Percentiles rank a stretch among this genome's conserved stretches.
Evolutionary conservation across 139 green algal genomes (phyloP).

Genomic region (Eudorina sp.): DNA sequence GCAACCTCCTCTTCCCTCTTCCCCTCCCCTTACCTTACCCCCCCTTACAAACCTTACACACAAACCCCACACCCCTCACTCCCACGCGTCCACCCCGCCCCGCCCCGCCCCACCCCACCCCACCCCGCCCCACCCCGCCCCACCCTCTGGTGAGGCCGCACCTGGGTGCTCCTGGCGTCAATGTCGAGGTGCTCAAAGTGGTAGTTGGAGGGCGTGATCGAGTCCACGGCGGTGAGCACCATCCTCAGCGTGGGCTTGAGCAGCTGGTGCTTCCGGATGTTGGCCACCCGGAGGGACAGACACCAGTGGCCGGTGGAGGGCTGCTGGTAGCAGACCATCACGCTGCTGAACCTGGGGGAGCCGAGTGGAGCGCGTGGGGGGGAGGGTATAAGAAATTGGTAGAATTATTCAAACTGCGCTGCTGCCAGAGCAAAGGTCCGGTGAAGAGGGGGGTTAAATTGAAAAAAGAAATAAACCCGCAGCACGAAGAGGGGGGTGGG

Average conservation of each 20-base stretch:
- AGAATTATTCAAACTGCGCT: too few species aligned
- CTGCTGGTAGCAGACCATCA: conserved; percentile 58
- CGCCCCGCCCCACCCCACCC: neutral
- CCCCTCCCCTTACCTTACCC: too few species aligned
- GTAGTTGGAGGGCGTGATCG: conserved; percentile 73
- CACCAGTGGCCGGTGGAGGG: conserved; percentile 59
- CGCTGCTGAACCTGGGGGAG: conserved; percentile 42
- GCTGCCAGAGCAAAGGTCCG: too few species aligned
- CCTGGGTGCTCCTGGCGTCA: conserved; percentile 35
- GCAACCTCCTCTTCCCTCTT: neutral
- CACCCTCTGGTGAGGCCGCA: neutral
- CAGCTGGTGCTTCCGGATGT: conserved; percentile 77
- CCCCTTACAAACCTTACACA: too few species aligned
- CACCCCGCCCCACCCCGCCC: neutral
- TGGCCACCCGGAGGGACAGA: conserved; percentile 67
- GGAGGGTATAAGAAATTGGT: too few species aligned
- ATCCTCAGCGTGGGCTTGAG: conserved; percentile 65
- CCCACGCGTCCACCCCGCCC: too few species aligned
- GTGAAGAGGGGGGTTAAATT: too few species aligned
- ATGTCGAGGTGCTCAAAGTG: conserved; percentile 60
- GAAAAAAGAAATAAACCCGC: too few species aligned
- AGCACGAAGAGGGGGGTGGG: neutral
- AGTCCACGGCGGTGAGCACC: conserved; percentile 69
- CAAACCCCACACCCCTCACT: too few species aligned
- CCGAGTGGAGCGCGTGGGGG: neutral